Evolutionary conservation across 208 protist genomes (phyloP).

Genomic region (Phytomonas francai): DNA sequence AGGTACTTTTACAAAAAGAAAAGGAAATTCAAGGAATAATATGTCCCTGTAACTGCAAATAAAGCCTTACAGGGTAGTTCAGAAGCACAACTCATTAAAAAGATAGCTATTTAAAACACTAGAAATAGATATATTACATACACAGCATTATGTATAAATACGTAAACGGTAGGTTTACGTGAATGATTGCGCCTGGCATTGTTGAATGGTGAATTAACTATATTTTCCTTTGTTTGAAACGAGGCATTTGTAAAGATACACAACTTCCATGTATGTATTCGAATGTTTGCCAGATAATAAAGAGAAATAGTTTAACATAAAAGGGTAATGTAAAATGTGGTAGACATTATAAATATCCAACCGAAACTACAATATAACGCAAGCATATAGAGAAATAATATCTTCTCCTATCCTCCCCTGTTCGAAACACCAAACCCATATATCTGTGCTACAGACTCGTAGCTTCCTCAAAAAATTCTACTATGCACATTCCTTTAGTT

Average conservation of each 20-base stretch:
- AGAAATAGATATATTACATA: neutral
- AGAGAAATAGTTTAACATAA: neutral
- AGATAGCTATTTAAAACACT: neutral
- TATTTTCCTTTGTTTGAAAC: neutral
- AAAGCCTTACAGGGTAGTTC: neutral
- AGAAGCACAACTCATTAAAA: neutral
- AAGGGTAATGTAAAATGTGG: neutral
- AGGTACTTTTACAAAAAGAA: neutral
- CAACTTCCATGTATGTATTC: neutral
- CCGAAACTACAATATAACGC: neutral
- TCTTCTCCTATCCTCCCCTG: neutral
- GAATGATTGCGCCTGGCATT: neutral
- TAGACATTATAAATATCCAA: neutral
- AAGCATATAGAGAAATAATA: neutral
- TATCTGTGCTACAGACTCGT: neutral
- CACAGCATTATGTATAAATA: conserved; percentile 6
- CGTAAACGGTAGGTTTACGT: neutral
- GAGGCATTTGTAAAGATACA: neutral
- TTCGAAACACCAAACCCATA: neutral
- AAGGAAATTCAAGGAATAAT: neutral
- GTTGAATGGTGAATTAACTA: neutral
- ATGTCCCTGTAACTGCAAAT: neutral
- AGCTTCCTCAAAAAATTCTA: neutral
- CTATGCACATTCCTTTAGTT: neutral
- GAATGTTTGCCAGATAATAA: neutral